Conservation (phyloP, 192 early-diverging fungal genomes). For the Chytriomyces sp. region DNA sequence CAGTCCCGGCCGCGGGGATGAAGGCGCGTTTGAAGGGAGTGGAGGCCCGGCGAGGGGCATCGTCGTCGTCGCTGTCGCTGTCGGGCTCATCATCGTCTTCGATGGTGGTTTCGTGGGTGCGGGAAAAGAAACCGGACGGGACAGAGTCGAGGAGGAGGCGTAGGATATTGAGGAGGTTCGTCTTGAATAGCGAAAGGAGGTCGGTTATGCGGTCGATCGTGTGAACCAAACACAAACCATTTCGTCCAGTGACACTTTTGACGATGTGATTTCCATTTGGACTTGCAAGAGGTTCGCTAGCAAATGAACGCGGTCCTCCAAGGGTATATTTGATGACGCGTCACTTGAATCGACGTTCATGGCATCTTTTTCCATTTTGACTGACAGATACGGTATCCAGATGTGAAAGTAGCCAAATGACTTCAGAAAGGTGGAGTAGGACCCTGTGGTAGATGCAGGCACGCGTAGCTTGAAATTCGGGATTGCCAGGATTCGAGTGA, state of each 20-base stretch:
- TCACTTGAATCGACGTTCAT: not conserved
- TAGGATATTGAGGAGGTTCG: not conserved
- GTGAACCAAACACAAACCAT: no score
- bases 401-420: not conserved
- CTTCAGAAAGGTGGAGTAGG: slow-evolving; percentile 24
- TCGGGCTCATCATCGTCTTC: not conserved
- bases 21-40: not conserved
- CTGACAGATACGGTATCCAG: not conserved
- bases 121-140: not conserved
- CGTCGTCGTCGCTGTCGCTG: not conserved
- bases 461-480: not conserved
- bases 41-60: not conserved
- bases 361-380: not conserved
- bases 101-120: not conserved
- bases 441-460: not conserved
- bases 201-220: not conserved
- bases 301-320: not conserved
- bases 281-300: not conserved
- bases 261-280: not conserved
- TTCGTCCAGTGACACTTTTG: not conserved
- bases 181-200: not conserved
- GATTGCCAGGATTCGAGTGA: not conserved
- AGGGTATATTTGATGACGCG: not conserved
- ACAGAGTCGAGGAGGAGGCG: not conserved
- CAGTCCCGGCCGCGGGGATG: not conserved